Percentiles rank a stretch among this genome's conserved stretches.
phyloP scores from a whole-genome alignment of 129 eudicot genomes.

The Pittosporum tobira region DNA sequence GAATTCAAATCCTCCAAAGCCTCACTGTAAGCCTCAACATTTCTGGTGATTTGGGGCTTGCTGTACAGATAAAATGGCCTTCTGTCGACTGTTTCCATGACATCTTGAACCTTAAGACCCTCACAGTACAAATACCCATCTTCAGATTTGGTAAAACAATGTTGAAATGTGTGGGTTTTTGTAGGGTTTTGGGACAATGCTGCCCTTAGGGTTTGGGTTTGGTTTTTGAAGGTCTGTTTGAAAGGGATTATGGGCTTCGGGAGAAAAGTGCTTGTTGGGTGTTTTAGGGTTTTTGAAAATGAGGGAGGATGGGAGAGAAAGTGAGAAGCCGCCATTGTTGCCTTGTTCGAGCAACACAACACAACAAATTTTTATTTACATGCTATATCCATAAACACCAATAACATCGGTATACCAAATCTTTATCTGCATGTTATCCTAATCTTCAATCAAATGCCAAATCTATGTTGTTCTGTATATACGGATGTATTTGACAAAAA shows the following conservation, averaged over 20 bases:
- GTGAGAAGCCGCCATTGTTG: conserved; percentile 66
- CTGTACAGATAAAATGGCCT: conserved; percentile 91
- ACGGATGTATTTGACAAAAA: no score
- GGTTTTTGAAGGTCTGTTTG: conserved; percentile 34
- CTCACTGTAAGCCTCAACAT: conserved; percentile 67
- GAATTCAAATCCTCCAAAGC: conserved; percentile 56
- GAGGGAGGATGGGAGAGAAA: conserved; percentile 38
- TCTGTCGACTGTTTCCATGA: conserved; percentile 67
- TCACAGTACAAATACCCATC: conserved; percentile 84
- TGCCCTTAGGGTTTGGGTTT: conserved; percentile 34
- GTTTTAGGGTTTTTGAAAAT: conserved; percentile 32
- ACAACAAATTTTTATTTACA: no score
- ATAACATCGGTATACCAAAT: no score
- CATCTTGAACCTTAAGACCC: conserved; percentile 62
- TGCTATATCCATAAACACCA: no score
- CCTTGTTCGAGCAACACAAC: no score
- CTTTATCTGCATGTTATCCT: no score
- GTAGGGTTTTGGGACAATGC: conserved; percentile 34
- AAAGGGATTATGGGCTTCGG: conserved; percentile 23
- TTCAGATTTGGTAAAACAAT: conserved; percentile 67
- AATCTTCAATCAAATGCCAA: no score
- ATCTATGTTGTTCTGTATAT: no score
- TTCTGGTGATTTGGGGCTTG: conserved; percentile 88
- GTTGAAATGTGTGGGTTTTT: conserved; percentile 33
- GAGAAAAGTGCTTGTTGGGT: conserved; percentile 12